These are phyloP conservation scores for Phytophthora cajani DNA, from an alignment of 352 stramenopile genomes.

Conservation along the genomic window DNA sequence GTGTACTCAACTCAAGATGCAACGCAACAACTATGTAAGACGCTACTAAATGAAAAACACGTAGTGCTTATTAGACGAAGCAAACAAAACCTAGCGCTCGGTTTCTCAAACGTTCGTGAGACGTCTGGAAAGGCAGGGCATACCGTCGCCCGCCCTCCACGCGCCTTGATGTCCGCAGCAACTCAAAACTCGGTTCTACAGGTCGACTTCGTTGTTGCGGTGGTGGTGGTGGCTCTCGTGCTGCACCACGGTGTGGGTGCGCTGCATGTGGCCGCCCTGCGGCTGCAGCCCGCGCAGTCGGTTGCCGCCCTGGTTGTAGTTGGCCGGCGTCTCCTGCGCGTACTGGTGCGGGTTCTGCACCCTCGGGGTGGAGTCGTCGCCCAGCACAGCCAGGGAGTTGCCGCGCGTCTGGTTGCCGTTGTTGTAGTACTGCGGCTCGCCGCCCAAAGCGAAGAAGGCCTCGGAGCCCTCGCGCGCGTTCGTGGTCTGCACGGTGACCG, in stretches of 20 bases:
- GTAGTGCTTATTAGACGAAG: slow-evolving; percentile 38
- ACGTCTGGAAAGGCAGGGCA: slow-evolving; percentile 14
- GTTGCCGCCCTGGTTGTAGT: slow-evolving; percentile 22
- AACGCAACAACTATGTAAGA: slow-evolving; percentile 6
- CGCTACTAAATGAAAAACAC: slow-evolving; percentile 32
- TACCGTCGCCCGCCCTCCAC: slow-evolving; percentile 12
- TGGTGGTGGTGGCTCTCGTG: slow-evolving; percentile 33
- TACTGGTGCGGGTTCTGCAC: slow-evolving; percentile 38
- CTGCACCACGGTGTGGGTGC: slow-evolving; percentile 34
- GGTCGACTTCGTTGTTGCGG: slow-evolving; percentile 59
- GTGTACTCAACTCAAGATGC: slow-evolving; percentile 15
- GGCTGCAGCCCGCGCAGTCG: slow-evolving; percentile 34
- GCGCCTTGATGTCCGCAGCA: slow-evolving; percentile 13
- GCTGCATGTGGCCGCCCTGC: slow-evolving; percentile 32
- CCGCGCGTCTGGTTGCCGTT: slow-evolving; percentile 25
- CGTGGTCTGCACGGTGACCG: slow-evolving; percentile 46
- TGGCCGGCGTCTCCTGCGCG: slow-evolving; percentile 37
- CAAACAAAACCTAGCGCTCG: slow-evolving; percentile 36
- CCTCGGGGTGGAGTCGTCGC: slow-evolving; percentile 40
- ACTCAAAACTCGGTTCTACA: slow-evolving; percentile 24
- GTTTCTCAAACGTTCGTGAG: slow-evolving; percentile 25
- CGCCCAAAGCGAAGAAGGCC: slow-evolving; percentile 56
- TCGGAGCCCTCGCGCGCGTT: slow-evolving; percentile 60
- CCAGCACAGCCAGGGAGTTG: slow-evolving; percentile 48
- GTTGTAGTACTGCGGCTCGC: slow-evolving; percentile 46